Base-by-base conservation (phyloP, 2,329 filamentous ascomycete species). In the Aquanectria penicillioides region DNA sequence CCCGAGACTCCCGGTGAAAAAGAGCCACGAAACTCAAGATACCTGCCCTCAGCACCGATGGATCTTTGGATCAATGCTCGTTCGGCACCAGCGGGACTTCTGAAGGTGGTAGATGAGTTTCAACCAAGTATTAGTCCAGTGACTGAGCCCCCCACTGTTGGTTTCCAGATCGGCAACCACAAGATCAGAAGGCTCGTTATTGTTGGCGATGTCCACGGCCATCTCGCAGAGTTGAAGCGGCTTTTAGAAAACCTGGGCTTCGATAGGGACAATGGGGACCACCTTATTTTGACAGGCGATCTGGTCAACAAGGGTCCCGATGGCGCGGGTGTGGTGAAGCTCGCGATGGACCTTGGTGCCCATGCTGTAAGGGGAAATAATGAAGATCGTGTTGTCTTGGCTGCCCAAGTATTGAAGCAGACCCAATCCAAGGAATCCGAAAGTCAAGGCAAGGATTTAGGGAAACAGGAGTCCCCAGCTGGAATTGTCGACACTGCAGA, bases 161-260 rank as follows among this genome's bases (percentile, higher is more conserved):
- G 40, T 15, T 34, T 33, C n/a, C 40, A 13, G 9, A 53, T 53
- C 28, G 50, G 50, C 15, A 33, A 44, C 12, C 3, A 36, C 20
- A 44, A 33, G 31, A 53, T 50, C 9, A 41, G 48, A 46, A 63
- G 61, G 28, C 26, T 69, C 1, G 34, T 97, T n/a, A 82, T 97
- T 54, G 81, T 97, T 23, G 94, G 94, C 41, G 94, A 97, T 76
- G 91, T 97, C 2, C 94, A 97, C 76, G 94, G 94, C 11, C 93
- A 93, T 75, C 86, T 85, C 60, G 72, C 83, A 8, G 85, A 93
- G 60, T 78, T 91, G 72, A 75, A 80, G 70, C 72, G 80, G 12
- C 80, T 97, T 5, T 80, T 97, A 8, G 72, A 82, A 4, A 89
- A 92, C 69, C 78, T 90, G 11, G 74, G 80, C n/a, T 93, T 92